phyloP scores from a whole-genome alignment of 352 stramenopile genomes.

The Phytophthora capsici region DNA sequence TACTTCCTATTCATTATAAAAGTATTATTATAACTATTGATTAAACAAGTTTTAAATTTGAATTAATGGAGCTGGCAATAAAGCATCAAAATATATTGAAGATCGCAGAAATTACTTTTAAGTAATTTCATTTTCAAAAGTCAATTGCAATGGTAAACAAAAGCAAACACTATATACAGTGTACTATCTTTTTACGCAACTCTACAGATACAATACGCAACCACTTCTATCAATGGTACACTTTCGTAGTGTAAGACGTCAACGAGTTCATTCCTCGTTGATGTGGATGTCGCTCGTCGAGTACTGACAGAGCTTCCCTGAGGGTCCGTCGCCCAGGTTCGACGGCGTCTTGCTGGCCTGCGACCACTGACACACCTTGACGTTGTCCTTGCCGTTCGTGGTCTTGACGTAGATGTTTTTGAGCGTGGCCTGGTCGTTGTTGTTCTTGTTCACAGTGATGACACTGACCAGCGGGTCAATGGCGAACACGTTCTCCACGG shows the following conservation, averaged over 20 bases:
- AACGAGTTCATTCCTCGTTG: slow-evolving; percentile 26
- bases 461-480: slow-evolving; percentile 26
- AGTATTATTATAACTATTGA: too few relatives aligned
- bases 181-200: too few relatives aligned
- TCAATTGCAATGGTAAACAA: too few relatives aligned
- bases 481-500: slow-evolving; percentile 28
- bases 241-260: slow-evolving; percentile 2
- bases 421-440: slow-evolving; percentile 31
- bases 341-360: slow-evolving; percentile 22
- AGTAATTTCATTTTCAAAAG: too few relatives aligned
- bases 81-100: too few relatives aligned
- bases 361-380: slow-evolving; percentile 16
- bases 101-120: too few relatives aligned
- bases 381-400: slow-evolving; percentile 10
- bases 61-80: too few relatives aligned
- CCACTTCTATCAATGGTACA: not conserved
- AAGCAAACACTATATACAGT: too few relatives aligned
- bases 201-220: not conserved
- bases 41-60: too few relatives aligned
- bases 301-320: slow-evolving; percentile 23
- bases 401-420: slow-evolving; percentile 33
- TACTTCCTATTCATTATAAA: too few relatives aligned
- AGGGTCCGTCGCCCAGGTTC: slow-evolving; percentile 21
- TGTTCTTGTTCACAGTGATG: slow-evolving; percentile 33
- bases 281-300: slow-evolving; percentile 24